Evolutionary conservation across 257 asterid genomes (phyloP).

Genomic region (Ophiorrhiza pumila): DNA sequence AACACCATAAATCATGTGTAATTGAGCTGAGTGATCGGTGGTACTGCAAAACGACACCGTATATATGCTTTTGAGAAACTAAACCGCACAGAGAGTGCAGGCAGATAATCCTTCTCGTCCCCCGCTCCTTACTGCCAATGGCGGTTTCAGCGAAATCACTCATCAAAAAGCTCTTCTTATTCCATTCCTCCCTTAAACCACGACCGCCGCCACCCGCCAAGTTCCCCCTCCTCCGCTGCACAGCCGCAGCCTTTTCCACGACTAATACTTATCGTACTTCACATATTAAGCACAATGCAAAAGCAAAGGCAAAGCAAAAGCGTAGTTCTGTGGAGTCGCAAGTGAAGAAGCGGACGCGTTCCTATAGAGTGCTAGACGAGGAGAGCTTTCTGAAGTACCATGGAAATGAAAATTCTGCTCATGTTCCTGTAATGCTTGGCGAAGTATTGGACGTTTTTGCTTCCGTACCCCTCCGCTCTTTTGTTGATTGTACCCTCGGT

Average conservation of each 20-base stretch:
- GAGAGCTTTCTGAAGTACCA: slow-evolving; percentile 45
- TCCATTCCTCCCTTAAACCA: slow-evolving; percentile 16
- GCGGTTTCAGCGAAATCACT: slow-evolving; percentile 36
- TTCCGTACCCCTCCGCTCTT: slow-evolving; percentile 55
- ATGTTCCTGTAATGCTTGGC: slow-evolving; percentile 84
- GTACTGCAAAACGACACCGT: no score
- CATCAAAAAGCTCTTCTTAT: slow-evolving; percentile 32
- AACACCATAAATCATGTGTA: no score
- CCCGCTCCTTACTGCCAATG: not conserved
- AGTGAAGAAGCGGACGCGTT: slow-evolving; percentile 81
- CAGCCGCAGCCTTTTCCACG: slow-evolving; percentile 12
- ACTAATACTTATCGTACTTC: not conserved
- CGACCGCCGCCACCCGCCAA: slow-evolving; percentile 28
- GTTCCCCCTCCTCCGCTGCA: slow-evolving; percentile 20
- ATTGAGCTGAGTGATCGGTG: no score
- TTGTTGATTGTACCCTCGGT: slow-evolving; percentile 95
- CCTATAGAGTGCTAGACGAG: slow-evolving; percentile 72
- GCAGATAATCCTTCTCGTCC: not conserved
- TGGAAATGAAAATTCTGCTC: slow-evolving; percentile 57
- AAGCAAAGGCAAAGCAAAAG: slow-evolving; percentile 26
- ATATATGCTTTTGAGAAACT: no score
- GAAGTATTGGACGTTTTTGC: slow-evolving; percentile 82
- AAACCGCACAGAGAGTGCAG: no score
- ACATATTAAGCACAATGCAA: not conserved
- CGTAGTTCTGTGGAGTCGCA: slow-evolving; percentile 25